phyloP scores from a whole-genome alignment of 2,329 filamentous ascomycete species.

The Scorias spongiosa region DNA sequence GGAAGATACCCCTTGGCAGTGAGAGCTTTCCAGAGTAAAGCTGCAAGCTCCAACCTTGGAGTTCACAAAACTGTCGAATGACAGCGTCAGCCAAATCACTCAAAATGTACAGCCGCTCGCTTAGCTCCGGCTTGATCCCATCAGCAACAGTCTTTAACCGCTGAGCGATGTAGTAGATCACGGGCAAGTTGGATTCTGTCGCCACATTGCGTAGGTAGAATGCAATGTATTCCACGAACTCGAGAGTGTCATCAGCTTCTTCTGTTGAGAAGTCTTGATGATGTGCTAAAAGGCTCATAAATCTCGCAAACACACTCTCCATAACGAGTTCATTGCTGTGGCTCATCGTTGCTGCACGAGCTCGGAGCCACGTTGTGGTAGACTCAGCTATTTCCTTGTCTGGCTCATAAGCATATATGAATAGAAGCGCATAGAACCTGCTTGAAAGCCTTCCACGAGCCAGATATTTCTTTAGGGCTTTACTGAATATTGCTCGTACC shows the following conservation, averaged over 20 bases:
- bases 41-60: slow-evolving; percentile 72
- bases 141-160: slow-evolving; percentile 83
- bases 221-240: slow-evolving; percentile 77
- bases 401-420: slow-evolving; percentile 85
- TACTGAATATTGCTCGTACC: slow-evolving; percentile 66
- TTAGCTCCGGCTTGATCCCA: slow-evolving; percentile 50
- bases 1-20: slow-evolving; percentile 66
- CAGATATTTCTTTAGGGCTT: slow-evolving; percentile 81
- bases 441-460: slow-evolving; percentile 52
- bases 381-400: slow-evolving; percentile 54
- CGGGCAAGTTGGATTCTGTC: slow-evolving; percentile 69
- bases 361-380: slow-evolving; percentile 77
- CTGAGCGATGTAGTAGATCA: slow-evolving; percentile 86
- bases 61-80: slow-evolving; percentile 73
- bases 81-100: slow-evolving; percentile 75
- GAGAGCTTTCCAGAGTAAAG: slow-evolving; percentile 69
- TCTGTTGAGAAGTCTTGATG: slow-evolving; percentile 68
- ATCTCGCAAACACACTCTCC: slow-evolving; percentile 65
- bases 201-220: slow-evolving; percentile 77
- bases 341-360: slow-evolving; percentile 53
- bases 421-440: slow-evolving; percentile 80
- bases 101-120: slow-evolving; percentile 67
- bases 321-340: slow-evolving; percentile 45
- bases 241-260: slow-evolving; percentile 51
- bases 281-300: slow-evolving; percentile 79